These are phyloP conservation scores for Penicillium fimorum DNA, from an alignment of 495 filamentous ascomycete species.

Conservation along the genomic window DNA sequence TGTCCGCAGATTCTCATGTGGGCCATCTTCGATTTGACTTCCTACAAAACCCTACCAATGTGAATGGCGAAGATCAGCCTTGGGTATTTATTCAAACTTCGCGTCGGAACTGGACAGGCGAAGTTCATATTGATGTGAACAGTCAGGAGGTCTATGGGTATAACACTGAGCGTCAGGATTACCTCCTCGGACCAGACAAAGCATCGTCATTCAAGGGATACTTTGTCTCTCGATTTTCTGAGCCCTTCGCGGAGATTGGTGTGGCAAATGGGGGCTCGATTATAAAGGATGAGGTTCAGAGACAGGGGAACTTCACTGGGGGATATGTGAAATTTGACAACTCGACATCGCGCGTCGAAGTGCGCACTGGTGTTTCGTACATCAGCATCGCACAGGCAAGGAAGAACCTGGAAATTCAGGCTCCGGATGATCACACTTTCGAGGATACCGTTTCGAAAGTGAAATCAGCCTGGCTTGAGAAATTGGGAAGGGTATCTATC, in stretches of 20 bases:
- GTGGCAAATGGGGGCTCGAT: constrained; percentile 17
- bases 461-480: constrained; percentile 29
- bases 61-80: constrained; percentile 2
- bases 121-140: constrained; percentile 21
- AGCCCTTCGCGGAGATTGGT: constrained; percentile 19
- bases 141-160: constrained; percentile 24
- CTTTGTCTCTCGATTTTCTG: constrained; percentile 29
- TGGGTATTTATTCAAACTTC: constrained; percentile 29
- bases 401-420: constrained; percentile 23
- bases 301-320: constrained; percentile 25
- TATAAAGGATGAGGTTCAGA: not conserved
- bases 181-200: constrained; percentile 27
- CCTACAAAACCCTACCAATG: not conserved
- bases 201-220: constrained; percentile 27
- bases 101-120: constrained; percentile 30
- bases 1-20: constrained; percentile 26
- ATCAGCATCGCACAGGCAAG: constrained; percentile 30
- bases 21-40: constrained; percentile 28
- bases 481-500: constrained; percentile 25
- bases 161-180: constrained; percentile 32
- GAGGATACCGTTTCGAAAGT: constrained; percentile 20
- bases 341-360: constrained; percentile 19
- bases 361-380: constrained; percentile 29
- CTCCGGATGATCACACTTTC: constrained; percentile 17
- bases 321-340: constrained; percentile 25